Conservation (phyloP, 192 early-diverging fungal species). For the Podila epigama region DNA sequence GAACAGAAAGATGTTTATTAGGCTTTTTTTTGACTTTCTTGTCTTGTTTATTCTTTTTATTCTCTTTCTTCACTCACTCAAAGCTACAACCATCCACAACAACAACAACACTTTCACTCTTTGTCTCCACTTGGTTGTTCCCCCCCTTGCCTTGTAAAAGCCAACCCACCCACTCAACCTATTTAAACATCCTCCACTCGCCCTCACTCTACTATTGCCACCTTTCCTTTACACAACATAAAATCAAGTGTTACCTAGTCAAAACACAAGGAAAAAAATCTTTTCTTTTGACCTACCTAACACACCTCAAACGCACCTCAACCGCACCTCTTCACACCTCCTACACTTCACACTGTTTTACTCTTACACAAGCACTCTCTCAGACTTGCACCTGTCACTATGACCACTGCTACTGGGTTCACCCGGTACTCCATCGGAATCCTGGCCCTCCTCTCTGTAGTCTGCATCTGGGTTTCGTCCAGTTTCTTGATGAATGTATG, state of each 20-base stretch:
- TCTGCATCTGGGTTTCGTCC: conserved; percentile 81
- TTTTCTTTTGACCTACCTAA: no score
- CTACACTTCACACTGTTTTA: no score
- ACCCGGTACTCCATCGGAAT: conserved; percentile 68
- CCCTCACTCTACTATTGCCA: no score
- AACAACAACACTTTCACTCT: not conserved
- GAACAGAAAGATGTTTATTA: no score
- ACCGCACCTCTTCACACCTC: no score
- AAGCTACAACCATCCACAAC: not conserved
- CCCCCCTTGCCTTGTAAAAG: no score
- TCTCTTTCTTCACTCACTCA: not conserved
- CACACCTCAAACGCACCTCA: no score
- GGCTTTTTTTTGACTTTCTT: no score
- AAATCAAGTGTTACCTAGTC: no score
- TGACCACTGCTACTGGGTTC: conserved; percentile 6
- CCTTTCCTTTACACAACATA: not conserved
- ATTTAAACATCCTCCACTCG: no score
- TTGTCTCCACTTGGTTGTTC: not conserved
- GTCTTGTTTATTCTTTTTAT: not conserved
- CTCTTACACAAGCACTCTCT: not conserved
- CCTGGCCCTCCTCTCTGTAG: conserved; percentile 71
- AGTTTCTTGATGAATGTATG: conserved; percentile 79
- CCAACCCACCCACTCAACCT: no score
- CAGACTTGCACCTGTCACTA: not conserved
- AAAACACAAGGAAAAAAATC: no score